A percentile compares a stretch with the other conserved stretches of the same genome.
phyloP scores from a whole-genome alignment of 176 grass and related monocot genomes.

The Secale cereale region DNA sequence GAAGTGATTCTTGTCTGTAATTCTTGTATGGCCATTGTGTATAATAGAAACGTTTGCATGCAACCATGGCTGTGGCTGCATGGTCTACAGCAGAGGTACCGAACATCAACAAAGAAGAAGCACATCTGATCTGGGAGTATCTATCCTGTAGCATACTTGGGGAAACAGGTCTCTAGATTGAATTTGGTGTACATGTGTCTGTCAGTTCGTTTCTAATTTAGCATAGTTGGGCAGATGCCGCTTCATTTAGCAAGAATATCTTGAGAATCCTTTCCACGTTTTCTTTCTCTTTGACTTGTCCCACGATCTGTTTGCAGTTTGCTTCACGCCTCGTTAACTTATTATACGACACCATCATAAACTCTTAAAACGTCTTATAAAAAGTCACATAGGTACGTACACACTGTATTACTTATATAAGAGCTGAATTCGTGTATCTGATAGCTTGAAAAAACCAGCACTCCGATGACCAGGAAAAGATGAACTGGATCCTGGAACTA shows the following conservation, averaged over 20 bases:
- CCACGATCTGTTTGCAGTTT: background rate
- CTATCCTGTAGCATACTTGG: background rate
- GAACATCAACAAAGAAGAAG: background rate
- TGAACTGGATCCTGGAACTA: background rate
- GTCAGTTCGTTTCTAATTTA: background rate
- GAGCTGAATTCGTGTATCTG: background rate
- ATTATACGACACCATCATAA: too few species aligned
- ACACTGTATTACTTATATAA: too few species aligned
- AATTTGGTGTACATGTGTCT: background rate
- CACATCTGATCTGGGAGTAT: background rate
- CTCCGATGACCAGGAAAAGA: background rate
- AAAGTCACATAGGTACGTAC: too few species aligned
- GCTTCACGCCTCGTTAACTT: background rate
- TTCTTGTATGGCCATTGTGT: constrained; percentile 24
- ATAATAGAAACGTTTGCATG: constrained; percentile 3
- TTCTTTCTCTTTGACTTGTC: too few species aligned
- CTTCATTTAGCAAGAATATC: background rate
- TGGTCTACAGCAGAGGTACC: background rate
- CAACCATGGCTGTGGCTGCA: background rate
- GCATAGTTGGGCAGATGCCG: background rate
- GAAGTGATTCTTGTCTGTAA: constrained; percentile 27
- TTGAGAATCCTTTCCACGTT: background rate
- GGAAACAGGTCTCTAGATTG: background rate
- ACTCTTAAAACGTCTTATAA: too few species aligned
- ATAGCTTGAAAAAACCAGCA: background rate